These are phyloP conservation scores for Lactarius vividus DNA, from an alignment of 768 basidiomycete species.

Conservation along the genomic window DNA sequence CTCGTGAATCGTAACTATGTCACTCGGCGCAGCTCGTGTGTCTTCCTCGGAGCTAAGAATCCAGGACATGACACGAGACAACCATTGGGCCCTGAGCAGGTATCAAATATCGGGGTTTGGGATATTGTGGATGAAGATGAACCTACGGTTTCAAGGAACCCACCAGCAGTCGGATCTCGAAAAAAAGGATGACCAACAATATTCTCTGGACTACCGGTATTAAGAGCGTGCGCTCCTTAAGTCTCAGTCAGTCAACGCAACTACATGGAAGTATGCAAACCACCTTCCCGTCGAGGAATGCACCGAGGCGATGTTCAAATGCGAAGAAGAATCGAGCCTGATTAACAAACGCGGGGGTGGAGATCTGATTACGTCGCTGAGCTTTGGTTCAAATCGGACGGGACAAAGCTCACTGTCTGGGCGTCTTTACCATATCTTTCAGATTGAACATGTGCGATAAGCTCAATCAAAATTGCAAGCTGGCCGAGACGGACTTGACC, in stretches of 20 bases:
- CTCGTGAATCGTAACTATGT: neutral
- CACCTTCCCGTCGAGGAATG: conserved; percentile 18
- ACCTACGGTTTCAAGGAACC: conserved; percentile 62
- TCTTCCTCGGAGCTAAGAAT: conserved; percentile 35
- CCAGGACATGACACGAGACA: conserved; percentile 46
- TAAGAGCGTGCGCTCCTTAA: conserved; percentile 51
- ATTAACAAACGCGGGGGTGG: conserved; percentile 15
- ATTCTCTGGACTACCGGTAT: conserved; percentile 58
- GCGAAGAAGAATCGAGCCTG: conserved; percentile 27
- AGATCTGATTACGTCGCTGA: conserved; percentile 13
- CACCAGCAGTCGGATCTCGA: conserved; percentile 61
- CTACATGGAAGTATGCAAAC: neutral
- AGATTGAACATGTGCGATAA: conserved; percentile 51
- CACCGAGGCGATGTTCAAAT: conserved; percentile 25
- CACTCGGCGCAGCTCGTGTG: neutral
- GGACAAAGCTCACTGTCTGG: conserved; percentile 30
- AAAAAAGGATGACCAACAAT: conserved; percentile 58
- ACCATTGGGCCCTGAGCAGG: conserved; percentile 45
- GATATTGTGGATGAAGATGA: neutral
- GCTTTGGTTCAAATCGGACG: neutral
- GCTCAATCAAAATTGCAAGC: conserved; percentile 55
- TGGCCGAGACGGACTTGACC: conserved; percentile 60
- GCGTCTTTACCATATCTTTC: conserved; percentile 44
- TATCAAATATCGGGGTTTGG: neutral
- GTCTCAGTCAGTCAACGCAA: neutral